Evolutionary conservation across 352 stramenopile species (phyloP).

Genomic region (Globisporangium iwayamae): DNA sequence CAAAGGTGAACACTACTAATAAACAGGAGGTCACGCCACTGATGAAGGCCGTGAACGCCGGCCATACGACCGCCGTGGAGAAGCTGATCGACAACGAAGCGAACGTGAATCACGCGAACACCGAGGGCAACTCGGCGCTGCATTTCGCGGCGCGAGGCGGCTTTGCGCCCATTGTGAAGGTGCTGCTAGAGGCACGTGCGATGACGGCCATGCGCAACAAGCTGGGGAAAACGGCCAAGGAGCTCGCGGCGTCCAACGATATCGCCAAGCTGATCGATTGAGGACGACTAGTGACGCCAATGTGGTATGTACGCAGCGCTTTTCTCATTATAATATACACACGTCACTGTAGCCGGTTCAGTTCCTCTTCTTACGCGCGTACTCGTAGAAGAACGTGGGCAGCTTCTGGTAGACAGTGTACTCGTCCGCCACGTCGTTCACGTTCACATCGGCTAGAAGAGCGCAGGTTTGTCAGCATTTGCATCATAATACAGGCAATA

Average conservation of each 20-base stretch:
- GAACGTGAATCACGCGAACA: constrained; percentile 57
- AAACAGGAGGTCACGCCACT: constrained; percentile 78
- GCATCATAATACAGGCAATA: not conserved
- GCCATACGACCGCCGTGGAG: constrained; percentile 78
- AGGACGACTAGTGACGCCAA: not conserved
- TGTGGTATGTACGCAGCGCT: not conserved
- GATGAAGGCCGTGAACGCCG: constrained; percentile 83
- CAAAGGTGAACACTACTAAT: constrained; percentile 74
- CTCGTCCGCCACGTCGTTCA: constrained; percentile 74
- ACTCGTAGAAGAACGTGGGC: constrained; percentile 88
- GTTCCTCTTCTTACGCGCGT: constrained; percentile 68
- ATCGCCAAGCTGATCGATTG: constrained; percentile 58
- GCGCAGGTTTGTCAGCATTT: not conserved
- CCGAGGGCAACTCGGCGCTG: constrained; percentile 80
- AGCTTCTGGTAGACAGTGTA: constrained; percentile 85
- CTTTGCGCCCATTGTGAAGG: constrained; percentile 66
- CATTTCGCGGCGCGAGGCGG: constrained; percentile 81
- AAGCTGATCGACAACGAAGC: constrained; percentile 85
- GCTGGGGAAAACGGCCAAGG: constrained; percentile 67
- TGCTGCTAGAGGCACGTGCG: constrained; percentile 56
- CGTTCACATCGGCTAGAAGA: constrained; percentile 36
- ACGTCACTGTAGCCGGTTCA: not conserved
- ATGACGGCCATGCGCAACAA: constrained; percentile 62
- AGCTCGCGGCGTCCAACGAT: constrained; percentile 58
- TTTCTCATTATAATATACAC: not conserved